A percentile compares a stretch with the other conserved stretches of the same genome.
These are phyloP conservation scores for Euphorbia peplus DNA, from an alignment of 345 rosid species.

Conservation along the genomic window DNA sequence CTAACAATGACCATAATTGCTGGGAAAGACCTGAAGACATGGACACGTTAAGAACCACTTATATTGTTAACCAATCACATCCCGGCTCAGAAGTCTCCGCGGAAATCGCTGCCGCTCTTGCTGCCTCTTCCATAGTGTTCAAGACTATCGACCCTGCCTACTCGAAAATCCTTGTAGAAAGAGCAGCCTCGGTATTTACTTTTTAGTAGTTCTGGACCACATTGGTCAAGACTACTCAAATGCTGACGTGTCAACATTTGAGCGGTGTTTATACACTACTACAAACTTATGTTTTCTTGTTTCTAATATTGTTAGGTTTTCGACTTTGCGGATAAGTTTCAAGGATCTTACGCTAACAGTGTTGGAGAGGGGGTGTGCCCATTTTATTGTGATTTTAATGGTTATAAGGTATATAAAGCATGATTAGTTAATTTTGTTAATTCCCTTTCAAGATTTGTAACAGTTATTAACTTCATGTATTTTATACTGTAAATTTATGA, in stretches of 20 bases:
- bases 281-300: no score
- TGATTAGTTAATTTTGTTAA: background rate
- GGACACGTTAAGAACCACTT: constrained; percentile 26
- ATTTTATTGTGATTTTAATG: constrained; percentile 24
- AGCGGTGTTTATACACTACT: no score
- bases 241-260: no score
- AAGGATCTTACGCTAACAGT: constrained; percentile 20
- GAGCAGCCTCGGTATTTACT: constrained; percentile 10
- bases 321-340: constrained; percentile 13
- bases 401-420: constrained; percentile 17
- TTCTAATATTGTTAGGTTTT: no score
- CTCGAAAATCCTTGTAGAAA: constrained; percentile 10
- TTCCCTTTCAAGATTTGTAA: background rate
- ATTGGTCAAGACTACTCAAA: no score
- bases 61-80: constrained; percentile 12
- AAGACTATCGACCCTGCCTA: background rate
- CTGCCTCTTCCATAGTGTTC: constrained; percentile 18
- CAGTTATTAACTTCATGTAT: background rate
- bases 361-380: constrained; percentile 20
- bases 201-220: background rate
- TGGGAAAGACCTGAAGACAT: constrained; percentile 35
- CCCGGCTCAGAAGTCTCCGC: constrained; percentile 26
- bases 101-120: constrained; percentile 24
- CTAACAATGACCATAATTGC: constrained; percentile 17
- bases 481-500: no score